A percentile compares a stretch with the other conserved stretches of the same genome.
phyloP scores from a whole-genome alignment of 2,329 filamentous ascomycete species.

The Cladosporium austrohemisphaericum region DNA sequence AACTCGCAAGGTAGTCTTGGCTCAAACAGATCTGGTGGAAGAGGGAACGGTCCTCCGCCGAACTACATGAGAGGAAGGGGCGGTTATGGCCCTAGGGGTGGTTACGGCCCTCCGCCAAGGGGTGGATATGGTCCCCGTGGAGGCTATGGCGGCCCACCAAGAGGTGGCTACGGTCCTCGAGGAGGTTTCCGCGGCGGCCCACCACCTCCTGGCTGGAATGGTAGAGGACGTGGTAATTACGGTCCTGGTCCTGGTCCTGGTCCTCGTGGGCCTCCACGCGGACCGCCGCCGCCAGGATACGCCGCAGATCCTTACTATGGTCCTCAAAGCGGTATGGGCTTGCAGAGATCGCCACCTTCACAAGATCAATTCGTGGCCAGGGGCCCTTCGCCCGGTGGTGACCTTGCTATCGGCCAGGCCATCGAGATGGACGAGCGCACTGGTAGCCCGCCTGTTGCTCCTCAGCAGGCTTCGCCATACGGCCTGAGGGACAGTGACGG shows the following conservation, averaged over 20 bases:
- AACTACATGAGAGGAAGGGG: slow-evolving; percentile 24
- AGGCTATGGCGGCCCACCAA: slow-evolving; percentile 39
- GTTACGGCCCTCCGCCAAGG: slow-evolving; percentile 41
- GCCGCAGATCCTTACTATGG: slow-evolving; percentile 24
- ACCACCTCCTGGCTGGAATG: slow-evolving; percentile 33
- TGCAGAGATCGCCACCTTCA: slow-evolving; percentile 25
- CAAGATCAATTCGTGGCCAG: slow-evolving; percentile 31
- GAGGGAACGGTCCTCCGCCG: slow-evolving; percentile 14
- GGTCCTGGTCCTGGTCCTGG: slow-evolving; percentile 21
- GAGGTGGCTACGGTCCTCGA: slow-evolving; percentile 41
- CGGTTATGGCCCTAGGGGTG: slow-evolving; percentile 52
- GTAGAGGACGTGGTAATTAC: slow-evolving; percentile 46
- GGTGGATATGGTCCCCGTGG: slow-evolving; percentile 42
- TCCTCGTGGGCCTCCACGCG: slow-evolving; percentile 10
- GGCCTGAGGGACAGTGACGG: slow-evolving; percentile 60
- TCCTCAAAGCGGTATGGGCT: not conserved
- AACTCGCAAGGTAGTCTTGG: slow-evolving; percentile 47
- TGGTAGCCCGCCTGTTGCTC: slow-evolving; percentile 46
- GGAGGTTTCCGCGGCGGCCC: slow-evolving; percentile 40
- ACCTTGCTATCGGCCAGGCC: slow-evolving; percentile 55
- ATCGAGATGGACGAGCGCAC: slow-evolving; percentile 77
- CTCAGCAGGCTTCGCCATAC: slow-evolving; percentile 28
- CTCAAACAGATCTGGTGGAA: slow-evolving; percentile 34
- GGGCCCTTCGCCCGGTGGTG: slow-evolving; percentile 17
- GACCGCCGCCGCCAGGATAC: slow-evolving; percentile 31